A percentile compares a stretch with the other conserved stretches of the same genome.
Conservation (phyloP, 2,329 filamentous ascomycete genomes). For the Torrubiellomyces zombiae region DNA sequence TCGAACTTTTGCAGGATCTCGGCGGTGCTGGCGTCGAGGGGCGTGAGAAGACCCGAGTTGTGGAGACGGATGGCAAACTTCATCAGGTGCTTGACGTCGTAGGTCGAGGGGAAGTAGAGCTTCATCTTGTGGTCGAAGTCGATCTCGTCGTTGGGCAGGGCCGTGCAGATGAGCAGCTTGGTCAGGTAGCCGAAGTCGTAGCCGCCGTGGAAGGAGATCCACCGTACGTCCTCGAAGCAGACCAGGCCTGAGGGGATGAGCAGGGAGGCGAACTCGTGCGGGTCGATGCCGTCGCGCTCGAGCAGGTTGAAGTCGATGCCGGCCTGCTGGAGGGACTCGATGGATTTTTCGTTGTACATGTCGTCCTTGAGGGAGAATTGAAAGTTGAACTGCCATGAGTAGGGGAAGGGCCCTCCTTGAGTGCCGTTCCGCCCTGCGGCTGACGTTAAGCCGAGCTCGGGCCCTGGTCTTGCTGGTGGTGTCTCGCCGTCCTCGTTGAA, state of each 20-base stretch:
- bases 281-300: conserved; percentile 79
- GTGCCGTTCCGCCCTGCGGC: conserved; percentile 22
- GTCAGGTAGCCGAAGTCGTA: conserved; percentile 97
- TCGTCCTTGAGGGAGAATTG: conserved; percentile 86
- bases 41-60: conserved; percentile 44
- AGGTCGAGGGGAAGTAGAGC: conserved; percentile 82
- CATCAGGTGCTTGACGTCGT: conserved; percentile 95
- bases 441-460: conserved; percentile 21
- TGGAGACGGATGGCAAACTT: conserved; percentile 66
- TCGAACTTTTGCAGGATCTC: conserved; percentile 75
- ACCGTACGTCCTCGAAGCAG: conserved; percentile 73
- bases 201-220: conserved; percentile 94
- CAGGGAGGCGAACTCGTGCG: conserved; percentile 71
- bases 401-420: conserved; percentile 49
- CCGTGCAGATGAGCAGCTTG: conserved; percentile 73
- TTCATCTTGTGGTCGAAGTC: conserved; percentile 81
- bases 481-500: conserved; percentile 85
- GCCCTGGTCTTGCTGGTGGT: conserved; percentile 50
- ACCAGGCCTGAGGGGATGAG: conserved; percentile 87
- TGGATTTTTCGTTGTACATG: conserved; percentile 95
- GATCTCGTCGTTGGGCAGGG: conserved; percentile 74
- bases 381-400: conserved; percentile 99
- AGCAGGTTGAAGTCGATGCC: conserved; percentile 85
- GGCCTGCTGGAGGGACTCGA: conserved; percentile 74
- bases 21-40: conserved; percentile 44